phyloP scores from a whole-genome alignment of 2,329 filamentous ascomycete species.

The Penicillium sp. region DNA sequence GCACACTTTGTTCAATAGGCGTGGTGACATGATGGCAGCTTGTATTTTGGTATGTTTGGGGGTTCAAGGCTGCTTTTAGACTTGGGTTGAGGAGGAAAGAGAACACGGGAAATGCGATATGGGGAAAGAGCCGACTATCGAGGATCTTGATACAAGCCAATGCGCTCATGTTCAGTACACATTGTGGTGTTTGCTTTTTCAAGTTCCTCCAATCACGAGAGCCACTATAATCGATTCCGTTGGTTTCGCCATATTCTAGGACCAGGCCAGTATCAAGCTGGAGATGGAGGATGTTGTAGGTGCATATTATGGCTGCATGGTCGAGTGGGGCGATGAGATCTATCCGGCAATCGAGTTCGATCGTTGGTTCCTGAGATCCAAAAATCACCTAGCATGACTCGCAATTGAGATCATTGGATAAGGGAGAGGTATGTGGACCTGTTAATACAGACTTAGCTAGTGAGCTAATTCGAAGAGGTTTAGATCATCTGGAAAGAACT shows the following conservation, averaged over 20 bases:
- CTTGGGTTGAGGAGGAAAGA: neutral
- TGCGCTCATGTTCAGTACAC: neutral
- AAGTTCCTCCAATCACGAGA: neutral
- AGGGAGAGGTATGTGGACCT: neutral
- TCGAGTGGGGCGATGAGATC: neutral
- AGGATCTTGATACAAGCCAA: too few species aligned
- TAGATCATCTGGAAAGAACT: too few species aligned
- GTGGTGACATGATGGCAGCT: neutral
- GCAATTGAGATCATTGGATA: neutral
- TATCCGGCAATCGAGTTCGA: neutral
- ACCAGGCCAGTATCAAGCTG: neutral
- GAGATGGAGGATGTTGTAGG: neutral
- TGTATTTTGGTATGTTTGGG: neutral
- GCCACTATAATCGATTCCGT: neutral
- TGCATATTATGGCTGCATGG: neutral
- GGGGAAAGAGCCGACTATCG: too few species aligned
- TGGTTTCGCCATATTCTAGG: neutral
- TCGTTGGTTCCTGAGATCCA: neutral
- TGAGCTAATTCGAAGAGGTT: too few species aligned
- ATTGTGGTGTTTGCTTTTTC: constrained; percentile 1
- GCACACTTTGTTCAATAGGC: constrained; percentile 1
- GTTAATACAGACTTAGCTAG: too few species aligned
- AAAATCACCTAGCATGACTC: neutral
- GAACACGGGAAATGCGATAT: neutral
- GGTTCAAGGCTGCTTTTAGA: neutral